Conservation (phyloP, 257 asterid genomes). For the Hygrophila difformis region DNA sequence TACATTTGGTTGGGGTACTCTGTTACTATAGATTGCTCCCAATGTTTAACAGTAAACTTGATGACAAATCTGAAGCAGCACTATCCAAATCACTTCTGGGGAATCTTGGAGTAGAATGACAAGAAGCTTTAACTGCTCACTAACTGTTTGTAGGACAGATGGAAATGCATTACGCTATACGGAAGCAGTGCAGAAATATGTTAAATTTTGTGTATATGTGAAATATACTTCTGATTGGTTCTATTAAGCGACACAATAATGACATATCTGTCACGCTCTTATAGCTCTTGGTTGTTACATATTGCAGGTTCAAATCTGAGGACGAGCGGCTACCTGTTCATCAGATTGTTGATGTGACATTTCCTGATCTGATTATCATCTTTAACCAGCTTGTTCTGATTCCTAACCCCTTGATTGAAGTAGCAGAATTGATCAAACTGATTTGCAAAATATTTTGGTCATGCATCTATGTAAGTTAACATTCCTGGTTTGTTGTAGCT, state of each 20-base stretch:
- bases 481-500: background rate
- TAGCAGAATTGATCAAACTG: slow-evolving; percentile 91
- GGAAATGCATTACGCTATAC: background rate
- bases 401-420: slow-evolving; percentile 68
- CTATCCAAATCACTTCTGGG: background rate
- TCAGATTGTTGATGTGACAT: slow-evolving; percentile 88
- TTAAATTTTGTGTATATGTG: background rate
- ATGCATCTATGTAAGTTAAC: slow-evolving; percentile 68
- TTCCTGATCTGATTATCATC: slow-evolving; percentile 75
- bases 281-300: slow-evolving; percentile 16
- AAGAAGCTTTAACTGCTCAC: background rate
- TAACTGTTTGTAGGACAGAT: background rate
- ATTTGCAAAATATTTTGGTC: slow-evolving; percentile 99
- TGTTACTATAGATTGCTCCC: too few species aligned
- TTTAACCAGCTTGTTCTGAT: slow-evolving; percentile 79
- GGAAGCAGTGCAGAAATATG: background rate
- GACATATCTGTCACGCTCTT: background rate
- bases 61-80: too few species aligned
- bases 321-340: slow-evolving; percentile 84
- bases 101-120: background rate
- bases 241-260: background rate
- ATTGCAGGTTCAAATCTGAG: slow-evolving; percentile 90
- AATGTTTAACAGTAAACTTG: too few species aligned
- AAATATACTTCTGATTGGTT: too few species aligned
- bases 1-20: too few species aligned